Conservation (phyloP, 2,329 filamentous ascomycete genomes). For the Xylaria digitata region DNA sequence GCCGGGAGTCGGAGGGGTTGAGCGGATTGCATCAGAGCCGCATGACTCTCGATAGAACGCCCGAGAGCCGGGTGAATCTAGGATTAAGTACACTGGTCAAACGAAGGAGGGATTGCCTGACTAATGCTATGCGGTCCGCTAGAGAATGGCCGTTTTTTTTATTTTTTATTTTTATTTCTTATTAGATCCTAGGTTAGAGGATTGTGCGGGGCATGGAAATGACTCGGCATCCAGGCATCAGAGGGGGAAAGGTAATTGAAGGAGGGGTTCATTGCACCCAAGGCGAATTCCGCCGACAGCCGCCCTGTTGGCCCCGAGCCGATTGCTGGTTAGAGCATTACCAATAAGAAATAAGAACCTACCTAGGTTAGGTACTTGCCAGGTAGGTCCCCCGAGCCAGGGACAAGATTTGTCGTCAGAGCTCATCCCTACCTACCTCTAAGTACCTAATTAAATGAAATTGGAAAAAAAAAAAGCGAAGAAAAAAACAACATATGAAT, state of each 20-base stretch:
- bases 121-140: not conserved
- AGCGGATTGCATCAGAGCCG: constrained; percentile 40
- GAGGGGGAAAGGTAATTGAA: not conserved
- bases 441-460: too few species aligned
- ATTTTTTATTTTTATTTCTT: too few species aligned
- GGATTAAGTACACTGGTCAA: not conserved
- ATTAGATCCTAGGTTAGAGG: not conserved
- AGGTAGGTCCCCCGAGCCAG: not conserved
- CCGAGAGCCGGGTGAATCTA: constrained; percentile 44
- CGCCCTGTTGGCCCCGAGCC: constrained; percentile 3
- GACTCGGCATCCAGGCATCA: not conserved
- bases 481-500: too few species aligned
- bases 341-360: too few species aligned
- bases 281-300: constrained; percentile 25
- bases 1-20: constrained; percentile 45
- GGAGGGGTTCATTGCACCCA: constrained; percentile 21
- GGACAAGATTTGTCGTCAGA: too few species aligned
- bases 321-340: too few species aligned
- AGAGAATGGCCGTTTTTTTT: not conserved
- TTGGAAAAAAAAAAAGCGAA: too few species aligned
- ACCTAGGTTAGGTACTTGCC: not conserved
- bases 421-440: too few species aligned
- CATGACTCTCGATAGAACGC: constrained; percentile 24
- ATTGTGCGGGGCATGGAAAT: constrained; percentile 3
- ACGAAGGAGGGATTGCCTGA: constrained; percentile 8